Evolutionary conservation across 164 flowering plant genomes (phyloP).

Genomic region (Chimonanthus salicifolius): DNA sequence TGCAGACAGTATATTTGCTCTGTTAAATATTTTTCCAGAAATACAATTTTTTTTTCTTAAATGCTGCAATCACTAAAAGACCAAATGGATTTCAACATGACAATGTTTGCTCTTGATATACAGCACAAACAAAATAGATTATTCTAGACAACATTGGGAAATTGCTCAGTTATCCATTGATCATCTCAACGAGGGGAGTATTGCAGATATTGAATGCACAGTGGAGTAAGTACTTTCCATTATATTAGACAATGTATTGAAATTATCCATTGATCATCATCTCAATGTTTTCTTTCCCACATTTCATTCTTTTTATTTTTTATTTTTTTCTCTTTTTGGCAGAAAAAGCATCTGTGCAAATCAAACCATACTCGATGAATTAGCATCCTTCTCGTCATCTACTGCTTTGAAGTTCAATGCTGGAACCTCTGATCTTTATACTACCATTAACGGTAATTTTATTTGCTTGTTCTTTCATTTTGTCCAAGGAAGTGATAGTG

Average conservation of each 20-base stretch:
- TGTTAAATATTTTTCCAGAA: not conserved
- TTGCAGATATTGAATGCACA: slow-evolving; percentile 31
- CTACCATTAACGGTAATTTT: slow-evolving; percentile 41
- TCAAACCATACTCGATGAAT: slow-evolving; percentile 28
- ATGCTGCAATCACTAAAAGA: too few relatives aligned
- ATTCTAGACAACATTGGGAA: slow-evolving; percentile 47
- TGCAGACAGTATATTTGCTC: not conserved
- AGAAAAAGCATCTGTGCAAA: slow-evolving; percentile 39
- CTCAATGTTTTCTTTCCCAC: not conserved
- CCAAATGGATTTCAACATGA: too few relatives aligned
- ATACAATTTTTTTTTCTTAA: too few relatives aligned
- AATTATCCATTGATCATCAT: too few relatives aligned
- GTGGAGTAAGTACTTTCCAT: slow-evolving; percentile 33
- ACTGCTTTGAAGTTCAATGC: slow-evolving; percentile 30
- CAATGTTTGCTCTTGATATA: slow-evolving; percentile 1
- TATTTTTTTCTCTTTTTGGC: slow-evolving; percentile 8
- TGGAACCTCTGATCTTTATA: slow-evolving; percentile 23
- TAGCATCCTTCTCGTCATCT: slow-evolving; percentile 28
- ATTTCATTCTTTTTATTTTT: not conserved
- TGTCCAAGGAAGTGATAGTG: not conserved
- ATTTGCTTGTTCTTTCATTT: not conserved
- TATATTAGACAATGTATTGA: too few relatives aligned
- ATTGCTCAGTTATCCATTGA: slow-evolving; percentile 27
- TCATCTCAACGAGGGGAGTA: slow-evolving; percentile 21
- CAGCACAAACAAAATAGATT: slow-evolving; percentile 48